Base-by-base conservation (phyloP, 495 filamentous ascomycete species). In the Elasticomyces elasticus region DNA sequence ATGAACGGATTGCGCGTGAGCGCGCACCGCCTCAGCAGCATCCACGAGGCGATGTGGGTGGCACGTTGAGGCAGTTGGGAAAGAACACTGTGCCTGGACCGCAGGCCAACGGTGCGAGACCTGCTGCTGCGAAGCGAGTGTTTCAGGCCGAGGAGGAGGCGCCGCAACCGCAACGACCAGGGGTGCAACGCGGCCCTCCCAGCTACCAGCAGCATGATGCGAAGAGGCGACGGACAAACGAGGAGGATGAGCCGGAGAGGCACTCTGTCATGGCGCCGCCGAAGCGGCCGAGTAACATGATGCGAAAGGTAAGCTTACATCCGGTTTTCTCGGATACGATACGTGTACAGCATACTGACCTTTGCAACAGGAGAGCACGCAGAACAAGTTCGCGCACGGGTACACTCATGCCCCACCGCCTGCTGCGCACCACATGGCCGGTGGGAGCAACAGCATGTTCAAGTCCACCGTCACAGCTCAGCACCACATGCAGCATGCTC, bases 211-310 rank as follows among this genome's bases (percentile, higher is more conserved):
- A 70, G 49, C 61, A 74, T 55, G 79, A 82, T 12, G 62, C 72
- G 26, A 85, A 84, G 66, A 72, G 81, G 52, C 73, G 80, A 10
- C 75, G 73, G 66, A 82, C 79, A 22, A 63, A 67, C 45, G 74
- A 81, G 49, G 72, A 77, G 58, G 71, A 76, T 51, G 69, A 69
- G 25, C 68, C 64, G 37, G 71, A 72, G 38, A 66, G 72, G 38
- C 46, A 59, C 38, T 64, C 63, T 24, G 78, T 86, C 45, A 91
- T 86, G 72, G 84, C 81, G 20, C 86, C 88, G 42, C 88, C 89
- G 12, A 86, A 92, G 51, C 80, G 89, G 51, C 86, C 88, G 56
- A 88, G 87, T 1, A 81, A 72, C 50, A 86, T n/a, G n/a, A n/a
- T 86, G 51, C 81, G 84, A 58, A 89, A 87, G 78, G 85, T 86